A percentile compares a stretch with the other conserved stretches of the same genome.
Conservation (phyloP, 179 eudicot genomes). For the Amaranthus tricolor region DNA sequence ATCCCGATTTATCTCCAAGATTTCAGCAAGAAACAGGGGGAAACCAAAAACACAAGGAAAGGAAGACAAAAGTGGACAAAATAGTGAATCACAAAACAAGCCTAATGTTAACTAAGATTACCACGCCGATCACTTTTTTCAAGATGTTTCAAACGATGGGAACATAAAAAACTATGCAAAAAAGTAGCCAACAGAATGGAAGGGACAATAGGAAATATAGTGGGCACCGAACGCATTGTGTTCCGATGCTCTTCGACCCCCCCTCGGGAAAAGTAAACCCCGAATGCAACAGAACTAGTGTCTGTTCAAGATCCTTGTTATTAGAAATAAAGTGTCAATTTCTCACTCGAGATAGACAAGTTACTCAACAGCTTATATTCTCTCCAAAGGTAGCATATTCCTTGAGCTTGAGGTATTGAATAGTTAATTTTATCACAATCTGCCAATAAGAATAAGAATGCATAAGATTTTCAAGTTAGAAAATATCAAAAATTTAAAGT, state of each 20-base stretch:
- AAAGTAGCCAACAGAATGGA: conserved; percentile 32
- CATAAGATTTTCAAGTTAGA: conserved; percentile 4
- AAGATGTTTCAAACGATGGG: conserved; percentile 78
- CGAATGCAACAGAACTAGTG: conserved; percentile 19
- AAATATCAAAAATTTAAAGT: background rate
- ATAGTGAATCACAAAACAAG: background rate
- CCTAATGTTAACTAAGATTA: conserved; percentile 78
- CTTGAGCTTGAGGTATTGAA: conserved; percentile 3
- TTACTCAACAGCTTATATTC: background rate
- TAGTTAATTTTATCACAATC: conserved; percentile 3
- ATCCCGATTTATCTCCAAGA: conserved; percentile 10
- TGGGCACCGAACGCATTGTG: conserved; percentile 87
- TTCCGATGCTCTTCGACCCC: conserved; percentile 60
- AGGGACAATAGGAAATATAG: conserved; percentile 39
- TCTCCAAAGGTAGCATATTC: conserved; percentile 22
- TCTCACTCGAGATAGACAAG: background rate
- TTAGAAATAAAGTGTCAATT: background rate
- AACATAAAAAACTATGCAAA: conserved; percentile 50
- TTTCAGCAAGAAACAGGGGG: background rate
- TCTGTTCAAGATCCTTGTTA: conserved; percentile 12
- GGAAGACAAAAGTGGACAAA: conserved; percentile 9
- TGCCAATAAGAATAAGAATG: conserved; percentile 10
- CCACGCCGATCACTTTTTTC: conserved; percentile 88
- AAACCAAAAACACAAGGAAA: conserved; percentile 9
- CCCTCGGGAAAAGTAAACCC: conserved; percentile 17